Percentiles rank a stretch among this genome's conserved stretches.
Evolutionary conservation across 1,284 basidiomycete species (phyloP).

Genomic region (Hemileia vastatrix): DNA sequence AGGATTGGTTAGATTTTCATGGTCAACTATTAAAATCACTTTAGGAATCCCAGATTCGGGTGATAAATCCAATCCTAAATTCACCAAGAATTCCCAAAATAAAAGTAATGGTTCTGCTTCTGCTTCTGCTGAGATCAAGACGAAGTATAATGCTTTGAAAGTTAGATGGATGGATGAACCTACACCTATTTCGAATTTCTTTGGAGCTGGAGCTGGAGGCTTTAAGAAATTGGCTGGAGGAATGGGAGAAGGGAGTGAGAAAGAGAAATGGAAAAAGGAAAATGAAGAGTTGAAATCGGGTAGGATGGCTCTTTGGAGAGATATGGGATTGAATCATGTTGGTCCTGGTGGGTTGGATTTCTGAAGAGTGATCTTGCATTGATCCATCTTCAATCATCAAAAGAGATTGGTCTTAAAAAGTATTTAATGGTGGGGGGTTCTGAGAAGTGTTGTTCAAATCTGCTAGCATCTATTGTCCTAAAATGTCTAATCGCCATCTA

Average conservation of each 20-base stretch:
- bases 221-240: background rate
- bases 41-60: conserved; percentile 47
- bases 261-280: too few relatives aligned
- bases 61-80: too few relatives aligned
- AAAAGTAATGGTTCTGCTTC: too few relatives aligned
- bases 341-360: too few relatives aligned
- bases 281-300: background rate
- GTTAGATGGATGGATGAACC: conserved; percentile 35
- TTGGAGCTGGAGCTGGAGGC: conserved; percentile 2
- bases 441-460: too few relatives aligned
- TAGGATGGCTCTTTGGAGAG: background rate
- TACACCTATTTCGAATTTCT: conserved; percentile 30
- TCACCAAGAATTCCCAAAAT: too few relatives aligned
- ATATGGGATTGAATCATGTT: background rate
- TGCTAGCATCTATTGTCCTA: too few relatives aligned
- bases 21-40: conserved; percentile 81
- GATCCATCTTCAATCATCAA: too few relatives aligned
- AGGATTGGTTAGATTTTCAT: conserved; percentile 81
- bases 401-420: too few relatives aligned
- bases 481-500: too few relatives aligned
- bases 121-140: background rate
- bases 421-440: too few relatives aligned
- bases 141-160: conserved; percentile 20
- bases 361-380: too few relatives aligned
- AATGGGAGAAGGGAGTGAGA: background rate